Base-by-base conservation (phyloP, 371 early-diverging fungal species). In the Ecytonucleospora hepatopenaei region DNA sequence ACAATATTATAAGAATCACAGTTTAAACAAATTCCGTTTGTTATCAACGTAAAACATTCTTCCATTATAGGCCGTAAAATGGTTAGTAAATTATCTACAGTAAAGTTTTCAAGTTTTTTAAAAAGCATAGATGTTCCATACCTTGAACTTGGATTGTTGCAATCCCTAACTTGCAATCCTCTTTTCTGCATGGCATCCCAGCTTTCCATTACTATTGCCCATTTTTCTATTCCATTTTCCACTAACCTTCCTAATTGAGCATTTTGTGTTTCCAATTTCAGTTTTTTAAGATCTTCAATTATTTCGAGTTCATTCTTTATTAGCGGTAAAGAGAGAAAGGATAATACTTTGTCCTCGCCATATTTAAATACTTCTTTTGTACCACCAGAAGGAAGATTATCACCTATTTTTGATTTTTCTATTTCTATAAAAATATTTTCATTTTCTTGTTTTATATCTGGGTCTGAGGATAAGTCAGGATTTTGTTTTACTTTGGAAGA, bases 351-450 rank as follows among this genome's bases (percentile, higher is more conserved):
- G n/a, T 40, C 12, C 40, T 40, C n/a, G 40, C 40, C 40, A 40
- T 40, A 40, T n/a, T 40, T 8, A 40, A 12, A 40, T 12, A 40
- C 40, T n/a, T 40, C n/a, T 40, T 40, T 40, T 40, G 40, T 40
- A n/a, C 40, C 40, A n/a, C 40, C 40, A 12, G 40, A 8, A 40
- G 12, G 12, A 40, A 40, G 40, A 40, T 12, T 8, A 8, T 40
- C 40, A 40, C 40, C 40, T 40, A 40, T 40, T 40, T 40, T 40
- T n/a, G n/a, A n/a, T n/a, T n/a, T n/a, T n/a, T n/a, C n/a, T n/a
- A n/a, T n/a, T n/a, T n/a, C n/a, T n/a, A n/a, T n/a, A n/a, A n/a
- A n/a, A n/a, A n/a, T n/a, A n/a, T n/a, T n/a, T n/a, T n/a, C n/a
- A n/a, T n/a, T n/a, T n/a, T n/a, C n/a, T n/a, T n/a, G n/a, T n/a